A percentile compares a stretch with the other conserved stretches of the same genome.
Evolutionary conservation across 139 green algal species (phyloP).

Genomic region (Chlamydomonas sphaeroides): DNA sequence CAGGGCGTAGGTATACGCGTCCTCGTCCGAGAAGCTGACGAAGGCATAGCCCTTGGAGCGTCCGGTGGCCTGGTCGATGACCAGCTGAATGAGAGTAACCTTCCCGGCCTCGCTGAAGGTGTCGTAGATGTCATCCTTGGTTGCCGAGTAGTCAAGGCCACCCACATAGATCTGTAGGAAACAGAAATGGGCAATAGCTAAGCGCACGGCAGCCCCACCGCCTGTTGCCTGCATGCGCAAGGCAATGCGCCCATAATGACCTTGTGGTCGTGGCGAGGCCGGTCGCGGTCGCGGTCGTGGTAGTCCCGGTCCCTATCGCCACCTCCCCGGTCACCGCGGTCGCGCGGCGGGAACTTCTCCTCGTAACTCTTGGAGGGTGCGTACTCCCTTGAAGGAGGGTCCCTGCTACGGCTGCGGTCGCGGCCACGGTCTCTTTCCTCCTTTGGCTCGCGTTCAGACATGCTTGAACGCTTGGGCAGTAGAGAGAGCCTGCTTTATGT

Average conservation of each 20-base stretch:
- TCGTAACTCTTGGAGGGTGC: slow-evolving; percentile 2
- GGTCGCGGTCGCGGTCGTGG: no score
- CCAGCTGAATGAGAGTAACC: slow-evolving; percentile 23
- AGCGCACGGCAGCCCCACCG: no score
- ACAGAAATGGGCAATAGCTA: no score
- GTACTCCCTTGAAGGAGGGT: no score
- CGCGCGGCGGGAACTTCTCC: slow-evolving; percentile 12
- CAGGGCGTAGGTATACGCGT: slow-evolving; percentile 16
- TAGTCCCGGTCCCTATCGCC: neutral
- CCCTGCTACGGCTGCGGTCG: no score
- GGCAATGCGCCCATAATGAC: no score
- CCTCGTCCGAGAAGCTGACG: slow-evolving; percentile 12
- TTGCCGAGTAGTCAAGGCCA: slow-evolving; percentile 14
- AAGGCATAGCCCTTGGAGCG: slow-evolving; percentile 32
- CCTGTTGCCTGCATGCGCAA: no score
- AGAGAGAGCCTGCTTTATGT: no score
- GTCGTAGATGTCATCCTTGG: slow-evolving; percentile 23
- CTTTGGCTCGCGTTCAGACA: neutral
- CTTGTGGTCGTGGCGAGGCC: no score
- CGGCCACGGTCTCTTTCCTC: no score
- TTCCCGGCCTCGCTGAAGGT: slow-evolving; percentile 16
- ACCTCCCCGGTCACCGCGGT: neutral
- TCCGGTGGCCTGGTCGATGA: slow-evolving; percentile 20
- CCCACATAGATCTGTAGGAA: slow-evolving; percentile 41
- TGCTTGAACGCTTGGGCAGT: no score